phyloP scores from a whole-genome alignment of 352 stramenopile species.

The Globisporangium echinulatum region DNA sequence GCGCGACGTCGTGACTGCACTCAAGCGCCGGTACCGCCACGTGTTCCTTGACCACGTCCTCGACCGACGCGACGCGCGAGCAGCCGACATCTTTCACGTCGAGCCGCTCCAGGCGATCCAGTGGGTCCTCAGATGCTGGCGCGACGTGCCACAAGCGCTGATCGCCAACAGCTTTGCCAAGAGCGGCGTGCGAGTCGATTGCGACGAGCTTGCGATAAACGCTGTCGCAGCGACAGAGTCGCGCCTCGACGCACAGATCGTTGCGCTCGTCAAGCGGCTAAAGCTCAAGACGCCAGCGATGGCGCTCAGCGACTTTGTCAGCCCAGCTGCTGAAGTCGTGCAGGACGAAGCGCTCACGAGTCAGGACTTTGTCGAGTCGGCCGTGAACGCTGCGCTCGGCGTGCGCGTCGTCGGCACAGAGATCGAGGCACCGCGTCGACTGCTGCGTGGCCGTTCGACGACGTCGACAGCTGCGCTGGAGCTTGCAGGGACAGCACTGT shows the following conservation, averaged over 20 bases:
- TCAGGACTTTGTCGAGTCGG: conserved; percentile 64
- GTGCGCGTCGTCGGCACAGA: conserved; percentile 26
- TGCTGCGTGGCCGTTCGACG: conserved; percentile 4
- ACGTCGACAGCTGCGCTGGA: not conserved
- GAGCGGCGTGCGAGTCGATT: conserved; percentile 21
- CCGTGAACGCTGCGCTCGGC: conserved; percentile 35
- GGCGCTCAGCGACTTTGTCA: conserved; percentile 48
- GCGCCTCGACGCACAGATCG: conserved; percentile 50
- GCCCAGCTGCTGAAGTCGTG: conserved; percentile 32
- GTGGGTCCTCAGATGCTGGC: conserved; percentile 49
- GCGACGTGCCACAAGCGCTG: conserved; percentile 38
- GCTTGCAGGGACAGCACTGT: not conserved
- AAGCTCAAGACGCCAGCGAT: conserved; percentile 32
- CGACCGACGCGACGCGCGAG: conserved; percentile 30
- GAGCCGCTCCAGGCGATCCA: conserved; percentile 44
- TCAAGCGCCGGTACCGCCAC: conserved; percentile 60
- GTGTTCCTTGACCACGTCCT: conserved; percentile 39
- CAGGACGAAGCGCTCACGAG: conserved; percentile 52
- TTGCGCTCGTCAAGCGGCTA: conserved; percentile 40
- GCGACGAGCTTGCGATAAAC: not conserved
- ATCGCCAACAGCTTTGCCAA: conserved; percentile 43
- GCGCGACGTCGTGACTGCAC: conserved; percentile 27
- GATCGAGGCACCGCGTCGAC: conserved; percentile 18
- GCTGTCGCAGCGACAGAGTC: conserved; percentile 13
- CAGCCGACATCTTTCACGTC: conserved; percentile 35